Base-by-base conservation (phyloP, 768 basidiomycete genomes). In the Hemileccinum impolitum region DNA sequence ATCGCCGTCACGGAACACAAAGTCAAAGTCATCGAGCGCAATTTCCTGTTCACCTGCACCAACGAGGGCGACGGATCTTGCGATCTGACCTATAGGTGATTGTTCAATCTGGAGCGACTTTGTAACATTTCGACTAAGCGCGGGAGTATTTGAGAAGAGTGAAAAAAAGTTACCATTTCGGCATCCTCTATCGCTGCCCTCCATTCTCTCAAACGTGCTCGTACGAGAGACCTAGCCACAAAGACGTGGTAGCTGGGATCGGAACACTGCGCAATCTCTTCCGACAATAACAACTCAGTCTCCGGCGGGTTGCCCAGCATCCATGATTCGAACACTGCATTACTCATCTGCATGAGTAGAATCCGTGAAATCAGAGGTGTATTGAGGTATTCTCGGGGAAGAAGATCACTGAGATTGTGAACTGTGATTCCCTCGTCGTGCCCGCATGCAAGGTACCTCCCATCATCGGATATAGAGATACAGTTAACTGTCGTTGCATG, bases 371-470 rank as follows among this genome's bases (percentile, higher is more conserved):
- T 30, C 25, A 6, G 25, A 28, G 25, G 14, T 6, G 1, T 12
- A 10, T 3, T 7, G 30, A 43, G 14, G 31, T 54, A 54, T 8
- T 18, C 21, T 31, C n/a, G n/a, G 1, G 45, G 53, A 32, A 54
- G 45, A 21, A 34, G 10, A 19, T 28, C 25, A 31, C 21, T 34
- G 21, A 50, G 48, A 38, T 18, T 28, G 26, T 50, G 38, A 14
- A 54, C 13, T 17, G 45, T 35, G 28, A 54, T 43, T 10, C 19
- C 30, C 1, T 8, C 19, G 12, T 28, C 36, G n/a, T 21, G 37
- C 26, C 40, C 53, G 25, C 53, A 54, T 34, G 44, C 53, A 18
- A 54, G 48, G 31, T 43, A 43, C 48, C 18, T 50, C 30, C 41
- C 45, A 19, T 50, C 38, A 30, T 30, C 31, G n/a, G 53, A 54